Evolutionary conservation across 2,329 filamentous ascomycete species (phyloP).

Genomic region (Akanthomyces dipterigenus): DNA sequence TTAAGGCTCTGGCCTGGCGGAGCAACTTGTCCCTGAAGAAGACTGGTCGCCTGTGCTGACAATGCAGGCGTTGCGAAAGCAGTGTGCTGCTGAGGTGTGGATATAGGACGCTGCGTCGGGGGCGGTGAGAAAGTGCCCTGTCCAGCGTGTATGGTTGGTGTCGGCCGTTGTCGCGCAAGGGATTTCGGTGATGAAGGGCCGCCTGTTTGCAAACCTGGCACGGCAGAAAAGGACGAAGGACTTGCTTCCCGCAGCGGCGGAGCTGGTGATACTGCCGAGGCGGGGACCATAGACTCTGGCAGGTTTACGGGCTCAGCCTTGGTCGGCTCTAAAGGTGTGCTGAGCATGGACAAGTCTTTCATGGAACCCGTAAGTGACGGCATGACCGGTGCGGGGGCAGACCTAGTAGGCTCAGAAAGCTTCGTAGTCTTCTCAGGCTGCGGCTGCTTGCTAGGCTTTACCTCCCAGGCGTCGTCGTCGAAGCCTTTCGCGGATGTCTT

Average conservation of each 20-base stretch:
- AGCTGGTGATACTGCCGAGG: constrained; percentile 27
- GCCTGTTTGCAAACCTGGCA: constrained; percentile 17
- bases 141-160: constrained; percentile 54
- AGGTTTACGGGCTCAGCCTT: constrained; percentile 29
- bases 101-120: constrained; percentile 71
- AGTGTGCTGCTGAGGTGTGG: constrained; percentile 75
- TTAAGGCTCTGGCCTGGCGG: constrained; percentile 70
- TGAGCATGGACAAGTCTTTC: constrained; percentile 50
- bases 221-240: constrained; percentile 49
- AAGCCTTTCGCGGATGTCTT: constrained; percentile 52
- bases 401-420: constrained; percentile 18
- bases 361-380: constrained; percentile 61
- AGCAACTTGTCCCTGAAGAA: constrained; percentile 54
- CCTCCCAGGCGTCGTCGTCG: constrained; percentile 95
- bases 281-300: constrained; percentile 20
- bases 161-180: constrained; percentile 57
- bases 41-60: constrained; percentile 79
- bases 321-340: constrained; percentile 45
- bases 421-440: constrained; percentile 16
- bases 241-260: constrained; percentile 48
- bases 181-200: constrained; percentile 23
- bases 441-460: constrained; percentile 68
- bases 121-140: constrained; percentile 65
- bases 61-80: constrained; percentile 68
- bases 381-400: constrained; percentile 30